These are phyloP conservation scores for Arabis hirsuta DNA, from an alignment of 345 rosid species.

Conservation along the genomic window DNA sequence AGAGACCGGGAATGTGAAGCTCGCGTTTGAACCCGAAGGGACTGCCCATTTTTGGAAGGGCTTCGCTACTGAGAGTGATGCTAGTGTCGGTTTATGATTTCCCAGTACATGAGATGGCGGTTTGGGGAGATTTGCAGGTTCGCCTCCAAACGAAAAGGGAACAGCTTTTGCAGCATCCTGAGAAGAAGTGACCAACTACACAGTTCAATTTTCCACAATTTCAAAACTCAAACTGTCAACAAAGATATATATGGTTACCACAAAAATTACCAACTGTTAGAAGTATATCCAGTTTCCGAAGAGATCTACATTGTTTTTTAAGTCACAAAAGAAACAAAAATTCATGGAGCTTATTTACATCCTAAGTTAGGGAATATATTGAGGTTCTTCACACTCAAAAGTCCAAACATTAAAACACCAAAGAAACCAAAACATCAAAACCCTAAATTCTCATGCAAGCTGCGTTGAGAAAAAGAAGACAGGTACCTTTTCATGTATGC, in stretches of 20 bases:
- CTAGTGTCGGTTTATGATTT: slow-evolving; percentile 57
- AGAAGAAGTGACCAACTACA: slow-evolving; percentile 32
- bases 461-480: not conserved
- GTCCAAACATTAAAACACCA: not conserved
- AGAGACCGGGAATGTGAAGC: slow-evolving; percentile 79
- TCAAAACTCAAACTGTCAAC: slow-evolving; percentile 21
- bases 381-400: not conserved
- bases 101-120: slow-evolving; percentile 54
- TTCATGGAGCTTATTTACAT: not conserved
- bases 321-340: not conserved
- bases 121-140: slow-evolving; percentile 45
- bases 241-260: slow-evolving; percentile 7
- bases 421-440: not conserved
- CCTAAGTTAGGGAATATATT: not conserved
- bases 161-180: slow-evolving; percentile 52
- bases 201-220: slow-evolving; percentile 22
- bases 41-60: slow-evolving; percentile 55
- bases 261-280: not conserved
- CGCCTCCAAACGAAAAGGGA: slow-evolving; percentile 42
- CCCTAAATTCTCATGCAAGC: slow-evolving; percentile 8
- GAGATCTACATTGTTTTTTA: not conserved
- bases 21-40: slow-evolving; percentile 54
- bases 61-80: slow-evolving; percentile 61
- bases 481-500: slow-evolving; percentile 49
- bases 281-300: not conserved